phyloP scores from a whole-genome alignment of 2,329 filamentous ascomycete species.

The Cytospora schulzeri region DNA sequence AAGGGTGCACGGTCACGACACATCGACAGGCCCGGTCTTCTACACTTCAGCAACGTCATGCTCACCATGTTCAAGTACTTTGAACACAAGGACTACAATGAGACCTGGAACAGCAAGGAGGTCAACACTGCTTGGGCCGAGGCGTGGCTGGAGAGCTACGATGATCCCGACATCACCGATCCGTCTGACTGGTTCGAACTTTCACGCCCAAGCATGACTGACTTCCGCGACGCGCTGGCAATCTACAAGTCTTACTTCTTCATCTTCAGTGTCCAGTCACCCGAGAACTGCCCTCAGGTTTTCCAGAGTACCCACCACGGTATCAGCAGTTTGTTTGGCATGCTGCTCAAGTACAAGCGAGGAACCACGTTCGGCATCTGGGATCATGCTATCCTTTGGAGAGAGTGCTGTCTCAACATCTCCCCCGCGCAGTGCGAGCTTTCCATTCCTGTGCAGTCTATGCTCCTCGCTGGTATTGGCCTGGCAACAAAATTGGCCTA shows the following conservation, averaged over 20 bases:
- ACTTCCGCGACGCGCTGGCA: conserved; percentile 40
- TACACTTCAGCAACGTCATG: conserved; percentile 50
- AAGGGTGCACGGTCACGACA: conserved; percentile 50
- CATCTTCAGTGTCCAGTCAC: conserved; percentile 60
- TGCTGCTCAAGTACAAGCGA: conserved; percentile 63
- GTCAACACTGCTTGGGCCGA: conserved; percentile 52
- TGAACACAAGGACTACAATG: conserved; percentile 52
- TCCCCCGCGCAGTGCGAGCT: conserved; percentile 52
- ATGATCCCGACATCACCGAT: conserved; percentile 41
- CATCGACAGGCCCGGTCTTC: conserved; percentile 46
- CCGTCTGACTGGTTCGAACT: conserved; percentile 38
- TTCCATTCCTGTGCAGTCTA: conserved; percentile 51
- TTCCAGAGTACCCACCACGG: conserved; percentile 67
- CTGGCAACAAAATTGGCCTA: conserved; percentile 49
- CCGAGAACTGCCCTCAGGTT: conserved; percentile 59
- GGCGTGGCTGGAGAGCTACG: conserved; percentile 50
- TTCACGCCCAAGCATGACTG: conserved; percentile 39
- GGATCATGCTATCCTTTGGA: conserved; percentile 65
- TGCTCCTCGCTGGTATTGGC: conserved; percentile 49
- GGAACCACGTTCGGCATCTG: conserved; percentile 63
- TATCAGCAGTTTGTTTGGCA: conserved; percentile 61
- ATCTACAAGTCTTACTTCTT: conserved; percentile 50
- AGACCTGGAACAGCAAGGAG: conserved; percentile 50
- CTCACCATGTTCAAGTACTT: conserved; percentile 55
- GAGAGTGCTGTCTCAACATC: conserved; percentile 55